phyloP scores from a whole-genome alignment of 2,329 filamentous ascomycete genomes.

The Aspergillus flavus region DNA sequence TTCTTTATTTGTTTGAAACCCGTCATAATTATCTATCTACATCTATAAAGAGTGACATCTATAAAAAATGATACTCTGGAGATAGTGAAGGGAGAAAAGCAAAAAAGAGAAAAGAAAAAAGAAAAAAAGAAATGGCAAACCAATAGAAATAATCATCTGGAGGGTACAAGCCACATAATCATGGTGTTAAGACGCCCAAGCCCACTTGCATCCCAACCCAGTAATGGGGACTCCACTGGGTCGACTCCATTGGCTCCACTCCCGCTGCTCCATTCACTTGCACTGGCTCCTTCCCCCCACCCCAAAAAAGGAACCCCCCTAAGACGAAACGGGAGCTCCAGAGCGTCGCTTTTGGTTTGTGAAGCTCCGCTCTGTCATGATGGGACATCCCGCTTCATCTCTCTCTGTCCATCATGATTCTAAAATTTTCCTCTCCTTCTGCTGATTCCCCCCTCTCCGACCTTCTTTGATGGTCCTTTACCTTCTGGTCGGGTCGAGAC shows the following conservation, averaged over 20 bases:
- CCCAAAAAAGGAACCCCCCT: slow-evolving; percentile 12
- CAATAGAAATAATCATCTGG: background rate
- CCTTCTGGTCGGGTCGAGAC: background rate
- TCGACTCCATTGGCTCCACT: slow-evolving; percentile 22
- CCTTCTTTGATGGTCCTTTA: slow-evolving; percentile 1
- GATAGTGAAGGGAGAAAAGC: background rate
- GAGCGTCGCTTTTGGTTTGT: slow-evolving; percentile 18
- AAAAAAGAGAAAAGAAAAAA: background rate
- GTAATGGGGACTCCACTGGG: slow-evolving; percentile 12
- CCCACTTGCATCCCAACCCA: slow-evolving; percentile 15
- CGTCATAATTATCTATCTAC: background rate
- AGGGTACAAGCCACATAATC: slow-evolving; percentile 15
- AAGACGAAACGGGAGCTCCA: slow-evolving; percentile 14
- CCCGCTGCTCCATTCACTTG: slow-evolving; percentile 20
- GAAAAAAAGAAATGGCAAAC: background rate
- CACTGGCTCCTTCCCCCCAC: slow-evolving; percentile 5
- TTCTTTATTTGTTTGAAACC: background rate
- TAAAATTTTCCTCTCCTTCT: background rate
- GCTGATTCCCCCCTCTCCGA: background rate
- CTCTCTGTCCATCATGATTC: background rate
- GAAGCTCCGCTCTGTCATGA: slow-evolving; percentile 26
- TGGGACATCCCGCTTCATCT: slow-evolving; percentile 13
- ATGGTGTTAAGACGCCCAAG: slow-evolving; percentile 14
- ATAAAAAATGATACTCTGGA: background rate
- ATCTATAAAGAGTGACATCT: background rate